Evolutionary conservation across 306 rosid genomes (phyloP), one percentile per base, ranked within the genome.

Genomic region (Morella rubra): DNA sequence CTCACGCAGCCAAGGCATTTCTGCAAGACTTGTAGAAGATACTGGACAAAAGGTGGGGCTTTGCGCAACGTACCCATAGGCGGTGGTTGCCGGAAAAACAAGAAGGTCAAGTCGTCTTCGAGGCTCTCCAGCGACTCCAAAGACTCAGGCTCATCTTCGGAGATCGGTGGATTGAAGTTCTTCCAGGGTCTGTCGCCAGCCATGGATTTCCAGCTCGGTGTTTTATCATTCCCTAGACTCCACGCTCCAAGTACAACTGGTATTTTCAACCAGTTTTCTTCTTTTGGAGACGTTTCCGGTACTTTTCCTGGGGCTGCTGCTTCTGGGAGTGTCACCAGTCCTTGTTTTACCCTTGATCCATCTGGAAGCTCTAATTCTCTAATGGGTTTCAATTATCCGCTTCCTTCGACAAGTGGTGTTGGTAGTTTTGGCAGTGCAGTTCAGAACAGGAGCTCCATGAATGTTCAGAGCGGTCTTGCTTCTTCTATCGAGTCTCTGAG

Each of bases 21-120:
- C 87, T 95, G 98, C 89, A 95, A 95, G 82, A 95, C 97, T 1
- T 95, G 98, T 71, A 80, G 98, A 50, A 82, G 98, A 59, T 95
- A 95, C 86, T 95, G 98, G 98, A 95, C 98, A 56, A 90, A 88
- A 77, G 98, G 96, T 18, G 98, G 98, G 1, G 95, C 98, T 53
- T 76, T 95, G 50, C 86, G 98, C 41, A 95, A 89, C 82, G 96
- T 95, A 16, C 98, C 98, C 6, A 83, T 95, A 10, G 98, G 98
- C 0, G 98, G 98, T 0, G 97, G 98, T 1, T 92, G 98, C 86
- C 83, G 98, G 59, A 95, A 90, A 87, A 92, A 83, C 92, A 95
- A 95, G 81, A 90, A 88, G 81, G 67, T 87, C 1, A 90, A 87
- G 32, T 85, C 97, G 0, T 82, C 86, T 0, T 87, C 96, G 1